Conservation (phyloP, 176 grass and related monocot genomes). For the Themeda triandra region DNA sequence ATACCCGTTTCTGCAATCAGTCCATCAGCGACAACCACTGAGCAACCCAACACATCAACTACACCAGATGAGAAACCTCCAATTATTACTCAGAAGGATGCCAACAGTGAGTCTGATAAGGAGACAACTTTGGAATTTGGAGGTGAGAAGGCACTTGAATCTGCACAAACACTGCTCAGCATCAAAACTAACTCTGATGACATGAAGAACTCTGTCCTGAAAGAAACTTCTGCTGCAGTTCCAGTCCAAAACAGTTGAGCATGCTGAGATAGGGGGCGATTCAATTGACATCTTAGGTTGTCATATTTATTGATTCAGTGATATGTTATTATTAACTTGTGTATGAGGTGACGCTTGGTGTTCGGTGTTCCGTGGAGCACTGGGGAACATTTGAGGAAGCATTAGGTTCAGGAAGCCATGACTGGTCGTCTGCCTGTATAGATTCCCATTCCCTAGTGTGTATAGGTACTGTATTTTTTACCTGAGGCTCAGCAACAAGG, state of each 20-base stretch:
- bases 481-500: conserved; percentile 30
- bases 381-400: not conserved
- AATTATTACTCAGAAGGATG: conserved; percentile 33
- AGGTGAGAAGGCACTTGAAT: conserved; percentile 64
- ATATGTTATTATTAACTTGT: conserved; percentile 41
- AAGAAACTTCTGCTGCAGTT: conserved; percentile 58
- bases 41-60: conserved; percentile 25
- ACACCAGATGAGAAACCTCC: conserved; percentile 31
- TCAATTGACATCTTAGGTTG: conserved; percentile 40
- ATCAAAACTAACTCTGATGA: conserved; percentile 58
- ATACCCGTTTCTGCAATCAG: conserved; percentile 26
- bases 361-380: conserved; percentile 26
- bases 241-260: conserved; percentile 69
- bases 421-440: conserved; percentile 26
- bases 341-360: conserved; percentile 38
- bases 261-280: conserved; percentile 15
- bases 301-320: conserved; percentile 42
- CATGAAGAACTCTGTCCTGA: conserved; percentile 62
- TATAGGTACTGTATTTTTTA: conserved; percentile 48
- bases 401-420: conserved; percentile 21
- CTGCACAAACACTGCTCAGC: conserved; percentile 64
- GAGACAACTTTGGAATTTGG: conserved; percentile 45
- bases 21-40: conserved; percentile 19
- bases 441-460: conserved; percentile 30
- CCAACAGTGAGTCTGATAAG: conserved; percentile 5